These are phyloP conservation scores for Claviceps maximensis DNA, from an alignment of 2,329 filamentous ascomycete genomes.

Conservation along the genomic window DNA sequence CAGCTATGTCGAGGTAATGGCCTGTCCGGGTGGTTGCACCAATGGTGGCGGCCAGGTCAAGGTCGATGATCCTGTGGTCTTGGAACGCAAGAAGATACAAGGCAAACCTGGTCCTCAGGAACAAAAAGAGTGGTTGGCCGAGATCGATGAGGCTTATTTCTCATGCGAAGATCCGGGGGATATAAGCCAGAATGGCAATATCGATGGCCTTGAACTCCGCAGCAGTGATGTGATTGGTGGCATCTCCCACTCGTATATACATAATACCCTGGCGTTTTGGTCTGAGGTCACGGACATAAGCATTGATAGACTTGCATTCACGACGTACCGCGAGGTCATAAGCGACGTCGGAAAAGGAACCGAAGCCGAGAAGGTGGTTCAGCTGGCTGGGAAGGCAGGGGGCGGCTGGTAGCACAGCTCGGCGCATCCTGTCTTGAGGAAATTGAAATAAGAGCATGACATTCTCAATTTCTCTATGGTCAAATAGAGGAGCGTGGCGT, in stretches of 20 bases:
- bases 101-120: constrained; percentile 57
- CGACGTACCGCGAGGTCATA: constrained; percentile 81
- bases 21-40: constrained; percentile 95
- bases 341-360: constrained; percentile 80
- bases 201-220: constrained; percentile 4
- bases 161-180: constrained; percentile 49
- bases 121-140: constrained; percentile 73
- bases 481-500: constrained; percentile 8
- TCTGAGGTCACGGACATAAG: constrained; percentile 55
- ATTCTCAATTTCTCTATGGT: neutral
- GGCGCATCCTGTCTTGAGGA: neutral
- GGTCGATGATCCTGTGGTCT: constrained; percentile 59
- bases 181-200: constrained; percentile 8
- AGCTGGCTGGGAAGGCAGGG: constrained; percentile 79
- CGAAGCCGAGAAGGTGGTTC: constrained; percentile 71
- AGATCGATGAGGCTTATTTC: constrained; percentile 83
- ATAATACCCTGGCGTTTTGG: constrained; percentile 65
- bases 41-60: constrained; percentile 96
- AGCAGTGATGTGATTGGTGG: constrained; percentile 40
- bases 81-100: constrained; percentile 32
- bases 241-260: constrained; percentile 53
- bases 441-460: neutral
- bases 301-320: constrained; percentile 62
- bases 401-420: constrained; percentile 66
- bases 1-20: constrained; percentile 97